phyloP scores from a whole-genome alignment of 2,329 filamentous ascomycete species.

The Ophiostoma sp. region DNA sequence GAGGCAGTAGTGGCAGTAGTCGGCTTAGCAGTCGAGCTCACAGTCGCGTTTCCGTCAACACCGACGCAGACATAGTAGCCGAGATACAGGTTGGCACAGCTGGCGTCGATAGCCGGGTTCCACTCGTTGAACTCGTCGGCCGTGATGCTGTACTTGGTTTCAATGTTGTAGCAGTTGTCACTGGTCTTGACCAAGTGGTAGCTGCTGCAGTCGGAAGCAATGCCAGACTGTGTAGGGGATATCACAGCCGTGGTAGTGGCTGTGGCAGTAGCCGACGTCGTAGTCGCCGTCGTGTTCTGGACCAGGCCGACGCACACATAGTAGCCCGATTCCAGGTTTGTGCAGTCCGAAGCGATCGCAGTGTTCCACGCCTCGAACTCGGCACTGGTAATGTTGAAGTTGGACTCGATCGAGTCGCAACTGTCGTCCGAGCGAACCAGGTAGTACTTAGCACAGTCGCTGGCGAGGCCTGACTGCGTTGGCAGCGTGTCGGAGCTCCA shows the following conservation, averaged over 20 bases:
- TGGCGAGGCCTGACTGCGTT: background rate
- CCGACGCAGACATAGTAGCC: background rate
- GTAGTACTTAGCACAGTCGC: constrained; percentile 1
- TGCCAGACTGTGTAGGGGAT: constrained; percentile 20
- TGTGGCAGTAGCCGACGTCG: background rate
- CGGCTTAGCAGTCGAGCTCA: background rate
- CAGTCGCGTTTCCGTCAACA: background rate
- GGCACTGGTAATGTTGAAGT: background rate
- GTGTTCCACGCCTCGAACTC: constrained; percentile 3
- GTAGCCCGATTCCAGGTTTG: background rate
- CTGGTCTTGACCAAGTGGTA: constrained; percentile 20
- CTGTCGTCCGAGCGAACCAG: background rate
- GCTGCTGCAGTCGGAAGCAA: constrained; percentile 20
- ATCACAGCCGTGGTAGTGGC: background rate
- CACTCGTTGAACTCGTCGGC: constrained; percentile 15
- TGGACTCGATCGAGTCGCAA: background rate
- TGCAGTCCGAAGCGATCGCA: background rate
- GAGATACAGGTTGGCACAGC: constrained; percentile 1
- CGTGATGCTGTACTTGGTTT: constrained; percentile 15
- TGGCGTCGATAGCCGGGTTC: constrained; percentile 1
- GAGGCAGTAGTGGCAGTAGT: background rate
- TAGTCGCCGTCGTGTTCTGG: background rate
- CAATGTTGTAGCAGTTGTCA: constrained; percentile 21
- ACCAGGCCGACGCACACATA: background rate
- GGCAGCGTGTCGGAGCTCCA: background rate